Evolutionary conservation across 176 grass and related monocot genomes (phyloP).

Genomic region (Eragrostis curvula): DNA sequence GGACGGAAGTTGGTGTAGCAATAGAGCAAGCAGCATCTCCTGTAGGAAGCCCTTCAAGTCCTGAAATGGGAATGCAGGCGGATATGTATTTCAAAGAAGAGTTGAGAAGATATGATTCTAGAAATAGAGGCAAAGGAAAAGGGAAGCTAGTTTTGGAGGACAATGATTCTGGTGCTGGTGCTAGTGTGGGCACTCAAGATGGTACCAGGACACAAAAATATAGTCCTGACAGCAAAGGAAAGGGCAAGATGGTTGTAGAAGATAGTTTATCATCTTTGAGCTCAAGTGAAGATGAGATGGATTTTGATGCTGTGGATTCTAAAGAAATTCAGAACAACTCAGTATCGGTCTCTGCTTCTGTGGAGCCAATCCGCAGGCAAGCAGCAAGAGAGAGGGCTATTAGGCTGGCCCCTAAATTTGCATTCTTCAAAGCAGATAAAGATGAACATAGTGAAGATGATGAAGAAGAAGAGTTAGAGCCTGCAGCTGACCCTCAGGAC

Average conservation of each 20-base stretch:
- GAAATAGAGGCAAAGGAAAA: slow-evolving; percentile 14
- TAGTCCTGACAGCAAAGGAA: slow-evolving; percentile 55
- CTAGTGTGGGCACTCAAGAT: background rate
- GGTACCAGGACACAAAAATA: slow-evolving; percentile 18
- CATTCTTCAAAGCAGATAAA: slow-evolving; percentile 79
- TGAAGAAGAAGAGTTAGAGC: slow-evolving; percentile 47
- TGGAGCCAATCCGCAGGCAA: slow-evolving; percentile 35
- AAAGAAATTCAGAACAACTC: slow-evolving; percentile 11
- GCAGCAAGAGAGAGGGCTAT: slow-evolving; percentile 62
- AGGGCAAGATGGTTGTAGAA: slow-evolving; percentile 55
- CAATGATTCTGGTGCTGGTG: slow-evolving; percentile 27
- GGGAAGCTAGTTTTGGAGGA: slow-evolving; percentile 46
- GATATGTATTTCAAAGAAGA: slow-evolving; percentile 37
- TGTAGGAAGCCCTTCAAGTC: background rate
- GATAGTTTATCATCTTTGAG: slow-evolving; percentile 38
- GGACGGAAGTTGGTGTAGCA: background rate
- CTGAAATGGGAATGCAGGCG: background rate
- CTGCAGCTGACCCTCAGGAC: slow-evolving; percentile 50
- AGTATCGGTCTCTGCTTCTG: background rate
- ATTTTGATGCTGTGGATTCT: slow-evolving; percentile 17
- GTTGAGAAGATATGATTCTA: background rate
- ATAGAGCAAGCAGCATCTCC: background rate
- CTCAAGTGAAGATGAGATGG: slow-evolving; percentile 15
- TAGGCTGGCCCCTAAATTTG: slow-evolving; percentile 78
- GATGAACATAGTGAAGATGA: slow-evolving; percentile 50